These are phyloP conservation scores for Cryptosporidium andersoni DNA, from an alignment of 169 alveolate genomes.

Conservation along the genomic window DNA sequence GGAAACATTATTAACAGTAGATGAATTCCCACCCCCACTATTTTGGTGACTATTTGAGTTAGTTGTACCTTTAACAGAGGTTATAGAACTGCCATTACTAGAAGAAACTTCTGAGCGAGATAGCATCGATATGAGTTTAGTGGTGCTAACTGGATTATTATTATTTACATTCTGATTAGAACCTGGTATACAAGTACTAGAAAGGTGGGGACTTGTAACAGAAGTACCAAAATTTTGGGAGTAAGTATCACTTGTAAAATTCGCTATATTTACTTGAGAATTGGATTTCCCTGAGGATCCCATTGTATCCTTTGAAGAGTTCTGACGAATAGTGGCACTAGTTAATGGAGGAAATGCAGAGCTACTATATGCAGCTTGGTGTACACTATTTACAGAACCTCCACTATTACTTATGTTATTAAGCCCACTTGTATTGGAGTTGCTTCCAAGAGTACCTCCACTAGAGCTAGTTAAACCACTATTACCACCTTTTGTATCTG, in stretches of 20 bases:
- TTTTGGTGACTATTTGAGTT: background rate
- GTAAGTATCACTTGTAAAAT: background rate
- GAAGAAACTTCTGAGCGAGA: constrained; percentile 21
- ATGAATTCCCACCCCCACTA: background rate
- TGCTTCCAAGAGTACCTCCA: background rate
- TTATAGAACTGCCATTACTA: constrained; percentile 39
- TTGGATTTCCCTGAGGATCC: background rate
- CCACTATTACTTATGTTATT: background rate
- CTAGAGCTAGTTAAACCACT: background rate
- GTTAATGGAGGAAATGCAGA: constrained; percentile 70
- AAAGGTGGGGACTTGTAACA: constrained; percentile 16
- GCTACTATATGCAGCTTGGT: constrained; percentile 24
- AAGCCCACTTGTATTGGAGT: background rate
- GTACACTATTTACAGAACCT: background rate
- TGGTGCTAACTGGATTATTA: constrained; percentile 51
- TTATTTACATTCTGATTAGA: constrained; percentile 60
- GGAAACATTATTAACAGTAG: constrained; percentile 49
- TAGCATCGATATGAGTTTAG: constrained; percentile 35
- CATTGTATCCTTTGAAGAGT: constrained; percentile 31
- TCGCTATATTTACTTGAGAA: background rate
- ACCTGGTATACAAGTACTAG: constrained; percentile 8
- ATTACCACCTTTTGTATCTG: background rate
- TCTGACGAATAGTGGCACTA: constrained; percentile 43
- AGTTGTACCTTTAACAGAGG: constrained; percentile 26
- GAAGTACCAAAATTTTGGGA: constrained; percentile 4